These are phyloP conservation scores for Fusarium sp. DNA, from an alignment of 2,329 filamentous ascomycete genomes.

Conservation along the genomic window DNA sequence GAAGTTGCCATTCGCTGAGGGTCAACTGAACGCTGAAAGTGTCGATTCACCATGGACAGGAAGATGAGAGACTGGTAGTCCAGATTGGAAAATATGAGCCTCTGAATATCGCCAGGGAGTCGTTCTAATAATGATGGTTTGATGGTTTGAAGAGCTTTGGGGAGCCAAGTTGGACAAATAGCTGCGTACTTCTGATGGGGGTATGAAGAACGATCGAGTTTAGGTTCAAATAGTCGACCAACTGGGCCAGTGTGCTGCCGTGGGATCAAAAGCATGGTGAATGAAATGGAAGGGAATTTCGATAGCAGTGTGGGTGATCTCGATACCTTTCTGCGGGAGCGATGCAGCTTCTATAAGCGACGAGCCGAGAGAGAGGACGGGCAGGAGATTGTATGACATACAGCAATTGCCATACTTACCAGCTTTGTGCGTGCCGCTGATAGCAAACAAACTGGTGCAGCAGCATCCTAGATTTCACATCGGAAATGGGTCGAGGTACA, in stretches of 20 bases:
- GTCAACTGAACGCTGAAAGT: constrained; percentile 53
- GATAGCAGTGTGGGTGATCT: constrained; percentile 34
- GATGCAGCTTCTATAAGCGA: constrained; percentile 45
- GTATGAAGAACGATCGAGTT: constrained; percentile 31
- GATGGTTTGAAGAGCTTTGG: constrained; percentile 16
- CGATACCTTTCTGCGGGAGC: constrained; percentile 45
- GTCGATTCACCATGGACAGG: constrained; percentile 55
- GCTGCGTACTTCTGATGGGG: constrained; percentile 16
- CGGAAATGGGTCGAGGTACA: constrained; percentile 33
- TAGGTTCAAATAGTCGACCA: constrained; percentile 23
- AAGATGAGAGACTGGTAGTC: constrained; percentile 59
- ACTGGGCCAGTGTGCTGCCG: constrained; percentile 36
- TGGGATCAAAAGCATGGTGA: constrained; percentile 51
- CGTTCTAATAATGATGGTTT: constrained; percentile 51
- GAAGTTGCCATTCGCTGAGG: constrained; percentile 54
- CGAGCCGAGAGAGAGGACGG: constrained; percentile 12
- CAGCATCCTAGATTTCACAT: constrained; percentile 11
- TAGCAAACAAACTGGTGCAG: constrained; percentile 37
- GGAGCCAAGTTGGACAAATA: constrained; percentile 25
- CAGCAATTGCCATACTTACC: constrained; percentile 7
- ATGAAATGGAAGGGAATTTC: neutral
- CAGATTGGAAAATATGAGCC: constrained; percentile 53
- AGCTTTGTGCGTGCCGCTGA: constrained; percentile 23
- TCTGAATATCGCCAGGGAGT: constrained; percentile 53
- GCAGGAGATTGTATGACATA: constrained; percentile 11